Percentiles rank a stretch among this genome's conserved stretches.
Evolutionary conservation across 202 grass and related monocot species (phyloP).

Genomic region (Saccharum hybrid): DNA sequence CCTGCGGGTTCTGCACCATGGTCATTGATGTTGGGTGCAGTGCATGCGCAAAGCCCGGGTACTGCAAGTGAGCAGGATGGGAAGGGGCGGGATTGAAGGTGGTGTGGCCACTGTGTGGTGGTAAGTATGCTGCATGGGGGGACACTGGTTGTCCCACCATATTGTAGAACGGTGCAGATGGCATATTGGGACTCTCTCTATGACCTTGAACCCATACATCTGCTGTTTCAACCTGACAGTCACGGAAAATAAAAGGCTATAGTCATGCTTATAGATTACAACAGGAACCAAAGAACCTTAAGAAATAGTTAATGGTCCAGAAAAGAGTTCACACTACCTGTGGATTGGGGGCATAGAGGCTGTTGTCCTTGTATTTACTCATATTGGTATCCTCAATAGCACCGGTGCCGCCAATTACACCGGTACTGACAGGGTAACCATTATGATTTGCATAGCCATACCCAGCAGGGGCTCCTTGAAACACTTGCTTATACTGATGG

Average conservation of each 20-base stretch:
- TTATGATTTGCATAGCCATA: constrained; percentile 74
- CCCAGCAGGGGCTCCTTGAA: constrained; percentile 62
- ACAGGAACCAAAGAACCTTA: background rate
- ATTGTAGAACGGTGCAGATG: constrained; percentile 62
- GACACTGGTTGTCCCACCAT: constrained; percentile 64
- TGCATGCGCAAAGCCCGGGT: constrained; percentile 55
- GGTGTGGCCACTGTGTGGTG: constrained; percentile 53
- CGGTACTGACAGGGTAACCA: constrained; percentile 62
- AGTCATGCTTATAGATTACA: constrained; percentile 4
- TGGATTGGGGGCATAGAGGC: constrained; percentile 64
- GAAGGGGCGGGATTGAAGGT: constrained; percentile 60
- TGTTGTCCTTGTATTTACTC: constrained; percentile 79
- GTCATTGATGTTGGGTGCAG: constrained; percentile 64
- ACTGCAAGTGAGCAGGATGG: constrained; percentile 73
- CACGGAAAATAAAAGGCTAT: background rate
- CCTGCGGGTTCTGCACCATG: constrained; percentile 63
- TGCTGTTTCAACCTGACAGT: constrained; percentile 62
- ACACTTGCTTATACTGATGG: constrained; percentile 76
- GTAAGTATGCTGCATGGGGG: constrained; percentile 69
- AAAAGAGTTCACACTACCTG: constrained; percentile 54
- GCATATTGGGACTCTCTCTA: constrained; percentile 62
- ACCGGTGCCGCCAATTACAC: constrained; percentile 52
- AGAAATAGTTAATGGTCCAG: background rate
- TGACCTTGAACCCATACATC: constrained; percentile 79
- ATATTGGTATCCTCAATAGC: constrained; percentile 61